Base-by-base conservation (phyloP, 1,284 basidiomycete species). In the Boletus sp. region DNA sequence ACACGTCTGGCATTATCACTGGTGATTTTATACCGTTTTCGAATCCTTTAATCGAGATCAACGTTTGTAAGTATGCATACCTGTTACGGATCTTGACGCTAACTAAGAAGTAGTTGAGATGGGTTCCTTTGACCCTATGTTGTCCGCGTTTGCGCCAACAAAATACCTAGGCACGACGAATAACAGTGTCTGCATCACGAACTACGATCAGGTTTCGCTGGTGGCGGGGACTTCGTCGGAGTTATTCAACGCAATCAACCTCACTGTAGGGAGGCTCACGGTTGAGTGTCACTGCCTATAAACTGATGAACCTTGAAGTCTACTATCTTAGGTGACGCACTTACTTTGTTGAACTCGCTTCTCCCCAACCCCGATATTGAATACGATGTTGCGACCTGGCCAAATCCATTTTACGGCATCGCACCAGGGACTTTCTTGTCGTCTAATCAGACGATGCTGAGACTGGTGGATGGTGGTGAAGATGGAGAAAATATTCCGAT, bases 201-300 rank as follows among this genome's bases (percentile, higher is more conserved):
- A 77, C n/a, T 85, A 80, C 66, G 83, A 85, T 56, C 80, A 83
- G 62, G 71, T 77, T 0, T 68, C 76, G n/a, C 74, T 79, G 53
- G 67, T 83, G 19, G 65, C 74, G 16, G 81, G 74, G 14, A 63
- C 75, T 2, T 82, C 80, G 9, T 82, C 82, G 4, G 76, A 74
- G 28, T 55, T 83, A 7, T 82, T 80, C 65, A 78, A 76, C 37
- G 67, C 56, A 38, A 59, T 62, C 43, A 79, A 79, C 56, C 21
- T 64, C n/a, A 72, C 76, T 4, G 80, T 80, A 57, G 14, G 77
- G n/a, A n/a, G n/a, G n/a, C 55, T 33, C 17, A 38, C 4, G 10
- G 4, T 54, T 30, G 14, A 14, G 27, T 21, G n/a, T 31, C 43
- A 17, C 43, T 13, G 2, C 50, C 6, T 43, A n/a, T 25, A 30